Evolutionary conservation across 106 monocot genomes (phyloP).

Genomic region (Narthecium ossifragum): DNA sequence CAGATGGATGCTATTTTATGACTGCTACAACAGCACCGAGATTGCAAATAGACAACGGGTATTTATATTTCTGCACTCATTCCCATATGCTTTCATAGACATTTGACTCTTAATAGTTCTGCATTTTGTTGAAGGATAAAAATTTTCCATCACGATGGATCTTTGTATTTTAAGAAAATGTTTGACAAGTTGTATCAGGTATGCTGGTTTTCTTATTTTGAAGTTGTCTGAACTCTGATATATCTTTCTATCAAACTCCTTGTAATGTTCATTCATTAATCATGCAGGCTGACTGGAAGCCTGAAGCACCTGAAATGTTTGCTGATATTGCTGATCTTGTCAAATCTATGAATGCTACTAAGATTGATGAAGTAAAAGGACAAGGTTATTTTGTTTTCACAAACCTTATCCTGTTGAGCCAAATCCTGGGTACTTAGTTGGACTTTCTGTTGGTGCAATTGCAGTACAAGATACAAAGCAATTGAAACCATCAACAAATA

Average conservation of each 20-base stretch:
- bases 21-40: slow-evolving; percentile 98
- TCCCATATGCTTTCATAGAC: too few species aligned
- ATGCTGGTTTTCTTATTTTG: not conserved
- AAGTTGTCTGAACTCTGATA: not conserved
- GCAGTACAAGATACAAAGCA: slow-evolving; percentile 40
- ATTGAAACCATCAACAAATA: slow-evolving; percentile 41
- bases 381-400: slow-evolving; percentile 47
- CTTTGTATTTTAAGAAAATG: slow-evolving; percentile 85
- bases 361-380: slow-evolving; percentile 61
- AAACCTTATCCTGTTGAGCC: not conserved
- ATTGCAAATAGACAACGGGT: slow-evolving; percentile 96
- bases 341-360: slow-evolving; percentile 50
- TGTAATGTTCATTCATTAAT: slow-evolving; percentile 10
- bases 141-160: slow-evolving; percentile 74
- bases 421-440: too few species aligned
- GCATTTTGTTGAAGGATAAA: slow-evolving; percentile 90
- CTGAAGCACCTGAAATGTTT: slow-evolving; percentile 76
- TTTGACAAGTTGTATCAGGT: slow-evolving; percentile 89
- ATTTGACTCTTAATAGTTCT: too few species aligned
- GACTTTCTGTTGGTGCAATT: slow-evolving; percentile 7
- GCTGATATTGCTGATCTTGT: slow-evolving; percentile 57
- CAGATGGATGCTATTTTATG: slow-evolving; percentile 94
- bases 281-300: slow-evolving; percentile 90
- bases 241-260: too few species aligned
- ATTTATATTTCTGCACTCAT: slow-evolving; percentile 3